Base-by-base conservation (phyloP, 2,329 filamentous ascomycete genomes). In the Anthostomella pinea region DNA sequence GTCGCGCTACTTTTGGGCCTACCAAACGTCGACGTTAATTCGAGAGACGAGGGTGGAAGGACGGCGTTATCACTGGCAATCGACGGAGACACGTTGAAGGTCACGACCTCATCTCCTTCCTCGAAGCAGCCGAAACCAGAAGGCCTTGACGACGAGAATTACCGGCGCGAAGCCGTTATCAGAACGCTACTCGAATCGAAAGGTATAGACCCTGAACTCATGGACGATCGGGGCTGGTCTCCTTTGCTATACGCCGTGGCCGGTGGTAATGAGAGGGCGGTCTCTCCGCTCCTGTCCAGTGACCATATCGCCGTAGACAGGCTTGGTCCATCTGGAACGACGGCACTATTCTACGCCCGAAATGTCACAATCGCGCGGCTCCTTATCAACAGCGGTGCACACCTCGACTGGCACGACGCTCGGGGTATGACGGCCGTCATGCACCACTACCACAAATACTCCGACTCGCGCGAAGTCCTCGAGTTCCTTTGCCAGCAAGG, bases 401-500 rank as follows among this genome's bases (percentile, higher is more conserved):
- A 31, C 18, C n/a, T 31, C 16, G 19, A 31, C 14, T 31, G 29
- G 29, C 6, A 21, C 5, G 18, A 31, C 13, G n/a, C 17, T 10
- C 5, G 6, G 19, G 29, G 29, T 4, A n/a, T 5, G 5, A 31
- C 17, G 13, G 8, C 19, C 11, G 5, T 31, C 6, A 21, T 21
- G 29, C 29, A 31, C 18, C 15, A 18, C 13, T 31, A 31, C 18
- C 17, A 19, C 28, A 17, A 31, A 5, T 16, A 19, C n/a, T 18
- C 6, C 14, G 14, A 20, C 16, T 8, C 5, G 7, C 29, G 18
- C 18, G 29, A 20, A 10, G n/a, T 31, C 14, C 7, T 20, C 14
- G 29, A 31, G 13, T 20, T 31, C 18, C 16, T 31, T 10, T 31
- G 29, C 18, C 29, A 19, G 9, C 29, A 20, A 14, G 29, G 29